phyloP scores from a whole-genome alignment of 768 basidiomycete species.

The Leccinum broughii region DNA sequence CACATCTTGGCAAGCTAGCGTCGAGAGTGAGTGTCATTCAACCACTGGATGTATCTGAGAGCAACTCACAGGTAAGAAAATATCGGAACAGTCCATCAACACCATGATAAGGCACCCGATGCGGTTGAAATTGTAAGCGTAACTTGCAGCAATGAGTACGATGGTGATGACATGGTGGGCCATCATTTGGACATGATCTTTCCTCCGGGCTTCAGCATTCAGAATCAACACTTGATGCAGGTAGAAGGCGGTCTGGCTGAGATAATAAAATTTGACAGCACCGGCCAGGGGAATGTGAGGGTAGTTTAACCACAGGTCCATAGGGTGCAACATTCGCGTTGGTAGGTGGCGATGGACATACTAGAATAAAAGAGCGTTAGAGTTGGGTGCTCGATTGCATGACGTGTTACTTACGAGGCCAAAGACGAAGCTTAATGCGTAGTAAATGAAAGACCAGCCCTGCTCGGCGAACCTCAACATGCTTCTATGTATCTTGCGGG shows the following conservation, averaged over 20 bases:
- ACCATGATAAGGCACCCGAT: slow-evolving; percentile 89
- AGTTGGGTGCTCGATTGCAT: not conserved
- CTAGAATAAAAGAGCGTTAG: slow-evolving; percentile 41
- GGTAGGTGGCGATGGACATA: slow-evolving; percentile 78
- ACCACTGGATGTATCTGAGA: not conserved
- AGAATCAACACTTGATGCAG: slow-evolving; percentile 88
- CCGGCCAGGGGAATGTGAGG: slow-evolving; percentile 81
- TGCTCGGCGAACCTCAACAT: slow-evolving; percentile 93
- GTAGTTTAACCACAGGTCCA: slow-evolving; percentile 74
- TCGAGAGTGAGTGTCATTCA: slow-evolving; percentile 1
- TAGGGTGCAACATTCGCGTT: slow-evolving; percentile 60
- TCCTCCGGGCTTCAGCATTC: slow-evolving; percentile 88
- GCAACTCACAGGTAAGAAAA: slow-evolving; percentile 79
- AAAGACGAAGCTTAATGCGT: slow-evolving; percentile 68
- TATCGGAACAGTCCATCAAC: slow-evolving; percentile 94
- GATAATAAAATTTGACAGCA: slow-evolving; percentile 87
- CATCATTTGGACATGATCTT: slow-evolving; percentile 97
- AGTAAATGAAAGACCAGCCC: slow-evolving; percentile 87
- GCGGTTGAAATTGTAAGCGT: slow-evolving; percentile 81
- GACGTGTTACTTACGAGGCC: slow-evolving; percentile 70
- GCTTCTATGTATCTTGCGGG: slow-evolving; percentile 63
- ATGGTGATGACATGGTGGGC: slow-evolving; percentile 92
- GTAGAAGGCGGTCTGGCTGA: slow-evolving; percentile 85
- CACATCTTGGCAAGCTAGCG: slow-evolving; percentile 89
- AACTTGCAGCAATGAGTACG: slow-evolving; percentile 72